Evolutionary conservation across 768 basidiomycete genomes (phyloP).

Genomic region (Sistotremastrum suecicum): DNA sequence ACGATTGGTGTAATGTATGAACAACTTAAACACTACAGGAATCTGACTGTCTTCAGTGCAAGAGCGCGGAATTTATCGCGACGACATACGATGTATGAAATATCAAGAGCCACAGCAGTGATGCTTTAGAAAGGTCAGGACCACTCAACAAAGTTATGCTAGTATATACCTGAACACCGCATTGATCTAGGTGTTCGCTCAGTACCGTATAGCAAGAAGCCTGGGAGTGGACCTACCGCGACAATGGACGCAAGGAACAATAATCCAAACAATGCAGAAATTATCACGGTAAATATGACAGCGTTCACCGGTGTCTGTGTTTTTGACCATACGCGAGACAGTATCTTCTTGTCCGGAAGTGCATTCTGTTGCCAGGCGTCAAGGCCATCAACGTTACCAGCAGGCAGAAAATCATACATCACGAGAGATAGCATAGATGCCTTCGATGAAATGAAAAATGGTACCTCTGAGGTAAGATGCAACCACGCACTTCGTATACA

Average conservation of each 20-base stretch:
- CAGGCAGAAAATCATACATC: background rate
- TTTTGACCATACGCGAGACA: conserved; percentile 8
- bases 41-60: conserved; percentile 3
- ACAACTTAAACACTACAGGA: conserved; percentile 6
- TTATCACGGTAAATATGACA: conserved; percentile 7
- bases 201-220: background rate
- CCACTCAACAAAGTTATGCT: background rate
- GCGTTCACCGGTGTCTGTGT: conserved; percentile 10
- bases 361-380: conserved; percentile 4
- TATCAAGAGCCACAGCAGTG: conserved; percentile 10
- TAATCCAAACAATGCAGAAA: conserved; percentile 8
- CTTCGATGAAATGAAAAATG: background rate
- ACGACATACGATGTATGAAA: conserved; percentile 4
- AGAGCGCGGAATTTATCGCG: background rate
- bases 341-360: conserved; percentile 7
- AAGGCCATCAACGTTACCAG: background rate
- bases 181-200: conserved; percentile 7
- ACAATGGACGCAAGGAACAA: conserved; percentile 9
- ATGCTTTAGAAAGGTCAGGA: conserved; percentile 2
- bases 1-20: conserved; percentile 1
- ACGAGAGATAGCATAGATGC: conserved; percentile 5
- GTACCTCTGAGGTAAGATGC: background rate
- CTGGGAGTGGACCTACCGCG: conserved; percentile 2
- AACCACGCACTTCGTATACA: conserved; percentile 7
- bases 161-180: conserved; percentile 9